Evolutionary conservation across 1,284 basidiomycete genomes (phyloP), one percentile per base, ranked within the genome.

Genomic region (Cutaneotrichosporon sp.): DNA sequence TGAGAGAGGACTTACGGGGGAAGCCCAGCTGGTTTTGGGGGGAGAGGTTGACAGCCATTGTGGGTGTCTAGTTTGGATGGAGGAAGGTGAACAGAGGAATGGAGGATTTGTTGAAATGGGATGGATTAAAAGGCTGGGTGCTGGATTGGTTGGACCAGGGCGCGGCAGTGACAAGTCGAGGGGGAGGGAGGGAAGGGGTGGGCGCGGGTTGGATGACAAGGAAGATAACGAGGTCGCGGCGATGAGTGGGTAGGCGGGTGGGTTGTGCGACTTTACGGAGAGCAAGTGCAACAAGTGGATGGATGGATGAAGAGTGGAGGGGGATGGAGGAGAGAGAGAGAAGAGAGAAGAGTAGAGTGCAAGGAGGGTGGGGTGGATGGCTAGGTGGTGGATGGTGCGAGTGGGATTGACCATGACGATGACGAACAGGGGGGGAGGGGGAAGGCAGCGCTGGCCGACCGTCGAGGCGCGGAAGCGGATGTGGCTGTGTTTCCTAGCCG

Each of bases 21-120:
- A 85, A 85, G 64, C 82, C 83, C 61, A 85, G 79, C 73, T 83
- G 82, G 63, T 73, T 72, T 51, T 79, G 75, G 29, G 84, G 84
- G 57, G 76, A 78, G 57, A 85, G 79, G 49, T 78, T 76, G 68
- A 82, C 81, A 20, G 81, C 81, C 81, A 82, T 82, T 25, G 59
- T 47, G 60, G 27, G 24, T 42, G 53, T 36, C 54, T 57, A 34
- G 43, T 47, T 24, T 53, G 16, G 7, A n/a, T 25, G 25, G 14
- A 29, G 47, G 9, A 27, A n/a, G n/a, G n/a, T n/a, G 9, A 27
- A 29, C 7, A 29, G 45, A 27, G 45, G 45, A 27, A 47, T 24
- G 45, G 45, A 5, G 45, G 22, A 47, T 34, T 34, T 52, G 50
- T 29, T 18, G 49, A 50, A 29, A 27, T 7, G 49, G 29, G 14